Conservation (phyloP, 2,329 filamentous ascomycete species). For the Orbilia ellipsospora region DNA sequence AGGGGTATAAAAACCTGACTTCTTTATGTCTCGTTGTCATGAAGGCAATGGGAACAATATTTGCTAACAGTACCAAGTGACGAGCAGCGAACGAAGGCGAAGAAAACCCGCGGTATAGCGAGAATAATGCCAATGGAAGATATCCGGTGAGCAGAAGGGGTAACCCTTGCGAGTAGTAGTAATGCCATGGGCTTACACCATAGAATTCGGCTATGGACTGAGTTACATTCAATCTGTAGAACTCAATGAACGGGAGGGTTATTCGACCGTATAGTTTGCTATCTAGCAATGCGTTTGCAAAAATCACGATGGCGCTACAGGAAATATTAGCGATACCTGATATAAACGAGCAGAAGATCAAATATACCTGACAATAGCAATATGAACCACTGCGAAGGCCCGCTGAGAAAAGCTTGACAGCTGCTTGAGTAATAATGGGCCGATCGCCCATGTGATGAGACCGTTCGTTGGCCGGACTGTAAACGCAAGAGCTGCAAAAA, state of each 20-base stretch:
- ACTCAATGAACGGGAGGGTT: slow-evolving; percentile 88
- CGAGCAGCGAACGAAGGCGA: slow-evolving; percentile 25
- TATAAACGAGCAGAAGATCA: not conserved
- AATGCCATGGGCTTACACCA: slow-evolving; percentile 88
- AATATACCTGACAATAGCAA: slow-evolving; percentile 11
- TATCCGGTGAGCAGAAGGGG: slow-evolving; percentile 86
- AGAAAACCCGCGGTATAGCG: slow-evolving; percentile 67
- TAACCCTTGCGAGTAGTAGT: slow-evolving; percentile 90
- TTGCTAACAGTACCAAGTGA: slow-evolving; percentile 18
- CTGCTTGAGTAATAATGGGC: slow-evolving; percentile 60
- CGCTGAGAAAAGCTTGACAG: slow-evolving; percentile 26
- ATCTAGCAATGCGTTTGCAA: slow-evolving; percentile 74
- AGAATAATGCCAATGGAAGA: slow-evolving; percentile 75
- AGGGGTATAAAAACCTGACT: slow-evolving; percentile 93
- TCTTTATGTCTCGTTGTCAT: slow-evolving; percentile 88
- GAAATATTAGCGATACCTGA: slow-evolving; percentile 18
- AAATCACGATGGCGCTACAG: slow-evolving; percentile 68
- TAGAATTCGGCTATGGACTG: slow-evolving; percentile 93
- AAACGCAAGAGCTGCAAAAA: slow-evolving; percentile 82
- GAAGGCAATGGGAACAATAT: slow-evolving; percentile 30
- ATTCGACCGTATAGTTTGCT: slow-evolving; percentile 82
- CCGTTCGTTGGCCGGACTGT: slow-evolving; percentile 89
- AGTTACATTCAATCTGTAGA: slow-evolving; percentile 88
- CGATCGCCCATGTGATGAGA: slow-evolving; percentile 81
- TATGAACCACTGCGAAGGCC: slow-evolving; percentile 12